phyloP scores from a whole-genome alignment of 176 grass and related monocot genomes.

The Aegilops tauschii region DNA sequence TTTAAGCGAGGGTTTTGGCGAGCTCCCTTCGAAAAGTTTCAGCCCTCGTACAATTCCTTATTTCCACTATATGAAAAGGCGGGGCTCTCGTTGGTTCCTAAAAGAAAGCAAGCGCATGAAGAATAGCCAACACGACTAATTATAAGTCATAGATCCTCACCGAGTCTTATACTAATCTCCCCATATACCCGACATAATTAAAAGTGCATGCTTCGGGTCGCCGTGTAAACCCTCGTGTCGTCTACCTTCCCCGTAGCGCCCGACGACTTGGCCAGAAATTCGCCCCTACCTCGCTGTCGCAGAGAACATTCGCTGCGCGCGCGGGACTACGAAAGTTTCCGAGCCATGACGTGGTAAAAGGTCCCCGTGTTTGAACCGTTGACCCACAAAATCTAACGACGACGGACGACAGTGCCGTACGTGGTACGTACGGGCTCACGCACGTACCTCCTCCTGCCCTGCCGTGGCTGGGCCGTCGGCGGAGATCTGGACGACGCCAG shows the following conservation, averaged over 20 bases:
- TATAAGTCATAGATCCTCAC: background rate
- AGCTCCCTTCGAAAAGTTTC: too few species aligned
- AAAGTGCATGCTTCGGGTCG: background rate
- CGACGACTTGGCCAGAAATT: conserved; percentile 16
- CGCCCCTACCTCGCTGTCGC: background rate
- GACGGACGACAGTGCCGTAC: too few species aligned
- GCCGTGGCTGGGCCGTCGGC: conserved; percentile 27
- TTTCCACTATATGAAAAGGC: too few species aligned
- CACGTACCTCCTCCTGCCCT: conserved; percentile 46
- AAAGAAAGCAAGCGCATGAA: too few species aligned
- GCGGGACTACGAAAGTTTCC: conserved; percentile 35
- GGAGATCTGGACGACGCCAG: conserved; percentile 1
- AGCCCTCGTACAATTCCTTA: too few species aligned
- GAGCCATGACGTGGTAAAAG: conserved; percentile 40
- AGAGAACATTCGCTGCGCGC: background rate
- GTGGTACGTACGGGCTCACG: background rate
- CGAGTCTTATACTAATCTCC: background rate
- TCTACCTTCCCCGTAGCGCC: background rate
- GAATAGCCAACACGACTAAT: background rate
- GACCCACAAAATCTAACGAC: conserved; percentile 28
- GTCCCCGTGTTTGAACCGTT: conserved; percentile 45
- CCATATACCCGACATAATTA: background rate
- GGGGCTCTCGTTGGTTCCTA: too few species aligned
- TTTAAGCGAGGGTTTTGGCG: too few species aligned
- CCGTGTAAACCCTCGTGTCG: background rate